Percentiles rank a stretch among this genome's conserved stretches.
These are phyloP conservation scores for Amanita jacksonii DNA, from an alignment of 768 basidiomycete species.

Conservation along the genomic window DNA sequence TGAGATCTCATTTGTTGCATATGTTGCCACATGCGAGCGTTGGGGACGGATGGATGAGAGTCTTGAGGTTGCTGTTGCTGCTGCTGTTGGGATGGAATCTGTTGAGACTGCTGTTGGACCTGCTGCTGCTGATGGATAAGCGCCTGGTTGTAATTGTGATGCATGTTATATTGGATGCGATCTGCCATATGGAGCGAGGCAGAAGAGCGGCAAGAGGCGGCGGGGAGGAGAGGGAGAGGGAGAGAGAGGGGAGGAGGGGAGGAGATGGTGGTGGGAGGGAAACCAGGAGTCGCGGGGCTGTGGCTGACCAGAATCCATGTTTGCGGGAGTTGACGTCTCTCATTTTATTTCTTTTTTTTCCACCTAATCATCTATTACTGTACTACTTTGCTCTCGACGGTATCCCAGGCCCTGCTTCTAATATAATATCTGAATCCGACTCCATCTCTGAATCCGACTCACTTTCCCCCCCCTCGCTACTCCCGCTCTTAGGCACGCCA, in stretches of 20 bases:
- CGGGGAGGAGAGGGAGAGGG: conserved; percentile 16
- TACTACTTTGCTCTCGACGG: conserved; percentile 13
- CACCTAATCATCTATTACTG: neutral
- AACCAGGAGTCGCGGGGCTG: conserved; percentile 37
- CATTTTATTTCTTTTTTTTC: conserved; percentile 2
- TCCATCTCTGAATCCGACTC: conserved; percentile 32
- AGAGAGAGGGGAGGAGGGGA: conserved; percentile 20
- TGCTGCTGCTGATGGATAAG: conserved; percentile 39
- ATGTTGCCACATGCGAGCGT: conserved; percentile 45
- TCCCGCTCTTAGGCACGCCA: conserved; percentile 21
- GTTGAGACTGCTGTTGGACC: conserved; percentile 31
- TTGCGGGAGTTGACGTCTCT: conserved; percentile 30
- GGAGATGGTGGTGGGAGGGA: conserved; percentile 52
- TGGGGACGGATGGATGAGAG: conserved; percentile 30
- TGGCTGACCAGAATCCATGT: conserved; percentile 37
- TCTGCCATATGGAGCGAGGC: conserved; percentile 61
- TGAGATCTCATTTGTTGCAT: conserved; percentile 31
- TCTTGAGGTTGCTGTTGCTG: conserved; percentile 33
- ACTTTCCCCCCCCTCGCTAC: conserved; percentile 27
- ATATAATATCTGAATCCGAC: conserved; percentile 60
- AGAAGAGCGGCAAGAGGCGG: too few species aligned
- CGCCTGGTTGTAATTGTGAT: conserved; percentile 37
- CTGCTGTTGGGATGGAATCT: conserved; percentile 24
- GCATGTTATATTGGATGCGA: conserved; percentile 49
- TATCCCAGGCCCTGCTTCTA: conserved; percentile 62